phyloP scores from a whole-genome alignment of 2,329 filamentous ascomycete species.

The Exophiala viscosa region DNA sequence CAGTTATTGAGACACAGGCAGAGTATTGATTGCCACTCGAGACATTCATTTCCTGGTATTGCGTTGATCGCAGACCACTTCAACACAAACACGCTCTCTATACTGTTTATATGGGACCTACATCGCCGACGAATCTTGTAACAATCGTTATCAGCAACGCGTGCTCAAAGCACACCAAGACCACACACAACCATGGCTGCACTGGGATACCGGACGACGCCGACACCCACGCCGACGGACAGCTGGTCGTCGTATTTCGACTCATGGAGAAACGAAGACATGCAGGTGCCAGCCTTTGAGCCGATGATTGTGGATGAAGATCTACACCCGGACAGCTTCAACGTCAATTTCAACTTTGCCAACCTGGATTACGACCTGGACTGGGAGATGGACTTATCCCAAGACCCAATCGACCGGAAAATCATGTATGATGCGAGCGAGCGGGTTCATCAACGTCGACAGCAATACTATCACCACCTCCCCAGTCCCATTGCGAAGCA shows the following conservation, averaged over 20 bases:
- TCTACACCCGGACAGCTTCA: constrained; percentile 11
- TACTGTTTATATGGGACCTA: background rate
- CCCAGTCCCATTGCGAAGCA: no score
- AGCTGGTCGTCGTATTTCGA: constrained; percentile 25
- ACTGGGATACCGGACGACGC: constrained; percentile 5
- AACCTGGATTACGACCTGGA: constrained; percentile 10
- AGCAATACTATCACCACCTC: no score
- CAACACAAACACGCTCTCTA: background rate
- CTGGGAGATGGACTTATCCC: constrained; percentile 14
- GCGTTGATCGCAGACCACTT: background rate
- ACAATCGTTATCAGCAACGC: no score
- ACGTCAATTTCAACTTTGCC: constrained; percentile 8
- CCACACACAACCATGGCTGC: constrained; percentile 1
- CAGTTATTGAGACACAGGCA: background rate
- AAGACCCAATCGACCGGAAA: background rate
- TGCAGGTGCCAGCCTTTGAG: constrained; percentile 11
- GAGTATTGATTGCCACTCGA: background rate
- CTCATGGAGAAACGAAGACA: constrained; percentile 19
- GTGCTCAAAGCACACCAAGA: background rate
- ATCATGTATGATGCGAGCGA: no score
- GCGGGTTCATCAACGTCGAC: no score
- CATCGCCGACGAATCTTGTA: no score
- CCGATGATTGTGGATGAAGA: constrained; percentile 23
- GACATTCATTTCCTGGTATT: background rate
- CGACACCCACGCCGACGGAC: constrained; percentile 15